Base-by-base conservation (phyloP, 2,329 filamentous ascomycete genomes). In the Teratosphaeriaceae sp. region DNA sequence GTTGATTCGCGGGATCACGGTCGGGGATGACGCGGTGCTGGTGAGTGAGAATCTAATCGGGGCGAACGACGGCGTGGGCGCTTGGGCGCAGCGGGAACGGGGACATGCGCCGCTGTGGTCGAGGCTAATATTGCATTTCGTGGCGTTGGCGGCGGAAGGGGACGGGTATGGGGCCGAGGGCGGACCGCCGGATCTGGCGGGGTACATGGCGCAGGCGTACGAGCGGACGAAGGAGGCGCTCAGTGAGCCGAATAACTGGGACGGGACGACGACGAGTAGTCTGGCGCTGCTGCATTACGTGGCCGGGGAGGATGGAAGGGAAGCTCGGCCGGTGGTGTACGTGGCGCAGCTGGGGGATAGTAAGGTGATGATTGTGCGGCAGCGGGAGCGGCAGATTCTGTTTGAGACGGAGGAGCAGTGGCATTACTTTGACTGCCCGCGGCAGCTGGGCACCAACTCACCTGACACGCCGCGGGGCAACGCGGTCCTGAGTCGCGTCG, bases 361-460 rank as follows among this genome's bases (percentile, higher is more conserved):
- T 46, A 88, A 94, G 61, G 76, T 96, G 40, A 78, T 97, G 61
- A 85, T 97, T 19, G 73, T 97, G 35, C 79, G 92, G 22, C 88
- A 89, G 0, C 73, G 74, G 38, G 75, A 79, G 44, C 70, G 76
- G 73, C 82, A 47, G 22, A 71, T 94, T 20, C 62, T 97, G n/a
- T 95, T 86, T 68, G 88, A 87, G 58, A 92, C 89, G 2, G 78
- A 75, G 43, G 89, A 95, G 65, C 89, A 97, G 66, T 98, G 90
- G 89, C 92, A 98, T 68, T 97, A 90, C 88, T 97, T 98, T 63
- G 92, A 98, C 65, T 98, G 92, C 60, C 92, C 92, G 5, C 78
- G 88, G 46, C 92, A 98, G 65, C 74, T 98, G 27, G 92, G 92
- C 1, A 97, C 90, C 3, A 97, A 97, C 62, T 94, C 87, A 56